Conservation (phyloP, 441 rosid genomes). For the Syzygium malaccense region DNA sequence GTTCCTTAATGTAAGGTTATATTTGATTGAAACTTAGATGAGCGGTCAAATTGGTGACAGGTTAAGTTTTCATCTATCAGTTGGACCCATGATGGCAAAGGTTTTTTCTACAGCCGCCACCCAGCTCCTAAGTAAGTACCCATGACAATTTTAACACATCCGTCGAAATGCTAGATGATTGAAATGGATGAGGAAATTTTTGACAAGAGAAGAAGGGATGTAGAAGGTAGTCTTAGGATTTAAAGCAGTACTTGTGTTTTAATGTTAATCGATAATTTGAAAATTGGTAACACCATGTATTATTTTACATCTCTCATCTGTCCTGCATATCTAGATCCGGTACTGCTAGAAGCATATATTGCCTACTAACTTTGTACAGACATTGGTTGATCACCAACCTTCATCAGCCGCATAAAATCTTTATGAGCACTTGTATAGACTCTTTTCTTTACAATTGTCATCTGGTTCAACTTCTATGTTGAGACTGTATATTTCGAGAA, state of each 20-base stretch:
- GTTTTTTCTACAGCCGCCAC: slow-evolving; percentile 88
- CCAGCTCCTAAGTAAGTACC: slow-evolving; percentile 77
- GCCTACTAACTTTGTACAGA: background rate
- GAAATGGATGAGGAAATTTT: background rate
- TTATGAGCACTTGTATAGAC: background rate
- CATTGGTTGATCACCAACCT: background rate
- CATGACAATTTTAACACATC: background rate
- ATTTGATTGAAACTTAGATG: background rate
- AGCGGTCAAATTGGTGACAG: slow-evolving; percentile 22
- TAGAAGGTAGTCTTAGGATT: background rate
- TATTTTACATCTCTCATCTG: too few species aligned
- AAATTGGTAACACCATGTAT: background rate
- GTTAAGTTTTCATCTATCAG: slow-evolving; percentile 64
- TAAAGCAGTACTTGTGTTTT: background rate
- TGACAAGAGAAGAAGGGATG: background rate
- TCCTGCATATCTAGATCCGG: background rate
- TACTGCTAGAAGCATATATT: background rate
- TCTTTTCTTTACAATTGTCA: background rate
- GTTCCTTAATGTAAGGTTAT: background rate
- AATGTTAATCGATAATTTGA: background rate
- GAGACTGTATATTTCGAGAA: background rate
- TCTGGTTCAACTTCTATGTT: background rate
- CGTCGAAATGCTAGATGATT: background rate
- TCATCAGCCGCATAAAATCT: background rate
- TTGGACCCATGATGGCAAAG: slow-evolving; percentile 86